A percentile compares a stretch with the other conserved stretches of the same genome.
Conservation (phyloP, 2,329 filamentous ascomycete genomes). For the Knufia petricola region DNA sequence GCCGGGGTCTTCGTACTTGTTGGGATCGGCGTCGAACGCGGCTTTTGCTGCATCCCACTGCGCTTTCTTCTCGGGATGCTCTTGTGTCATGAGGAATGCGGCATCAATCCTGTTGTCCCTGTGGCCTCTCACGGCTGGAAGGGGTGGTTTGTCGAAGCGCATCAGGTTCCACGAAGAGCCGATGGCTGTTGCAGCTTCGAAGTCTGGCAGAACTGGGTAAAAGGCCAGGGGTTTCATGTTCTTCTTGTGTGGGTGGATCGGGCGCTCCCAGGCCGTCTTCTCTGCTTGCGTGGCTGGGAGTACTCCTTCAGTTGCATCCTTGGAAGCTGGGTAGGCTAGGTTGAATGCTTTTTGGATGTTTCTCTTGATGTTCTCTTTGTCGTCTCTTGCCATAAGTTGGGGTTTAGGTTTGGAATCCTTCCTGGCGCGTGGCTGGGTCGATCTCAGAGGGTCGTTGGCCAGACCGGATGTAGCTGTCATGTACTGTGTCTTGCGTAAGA, state of each 20-base stretch:
- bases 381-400: slow-evolving; percentile 37
- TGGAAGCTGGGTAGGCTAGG: slow-evolving; percentile 51
- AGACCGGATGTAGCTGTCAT: slow-evolving; percentile 43
- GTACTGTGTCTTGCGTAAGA: slow-evolving; percentile 92
- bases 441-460: slow-evolving; percentile 26
- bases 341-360: slow-evolving; percentile 56
- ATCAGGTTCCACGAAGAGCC: slow-evolving; percentile 48
- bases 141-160: slow-evolving; percentile 53
- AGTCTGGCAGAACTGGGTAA: slow-evolving; percentile 53
- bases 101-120: slow-evolving; percentile 53
- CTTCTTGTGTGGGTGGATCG: slow-evolving; percentile 48
- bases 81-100: slow-evolving; percentile 44
- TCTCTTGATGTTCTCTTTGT: slow-evolving; percentile 51
- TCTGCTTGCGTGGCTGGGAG: slow-evolving; percentile 34
- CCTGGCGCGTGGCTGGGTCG: slow-evolving; percentile 1
- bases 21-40: slow-evolving; percentile 42
- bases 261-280: slow-evolving; percentile 49
- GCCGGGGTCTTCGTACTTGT: slow-evolving; percentile 42
- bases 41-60: slow-evolving; percentile 40
- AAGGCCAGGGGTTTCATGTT: slow-evolving; percentile 49
- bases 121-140: slow-evolving; percentile 35
- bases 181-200: slow-evolving; percentile 49
- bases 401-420: slow-evolving; percentile 1
- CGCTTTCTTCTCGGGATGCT: slow-evolving; percentile 39
- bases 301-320: slow-evolving; percentile 31